Evolutionary conservation across 2,329 filamentous ascomycete genomes (phyloP), one percentile per base, ranked within the genome.

Genomic region (Venturiaceae sp.): DNA sequence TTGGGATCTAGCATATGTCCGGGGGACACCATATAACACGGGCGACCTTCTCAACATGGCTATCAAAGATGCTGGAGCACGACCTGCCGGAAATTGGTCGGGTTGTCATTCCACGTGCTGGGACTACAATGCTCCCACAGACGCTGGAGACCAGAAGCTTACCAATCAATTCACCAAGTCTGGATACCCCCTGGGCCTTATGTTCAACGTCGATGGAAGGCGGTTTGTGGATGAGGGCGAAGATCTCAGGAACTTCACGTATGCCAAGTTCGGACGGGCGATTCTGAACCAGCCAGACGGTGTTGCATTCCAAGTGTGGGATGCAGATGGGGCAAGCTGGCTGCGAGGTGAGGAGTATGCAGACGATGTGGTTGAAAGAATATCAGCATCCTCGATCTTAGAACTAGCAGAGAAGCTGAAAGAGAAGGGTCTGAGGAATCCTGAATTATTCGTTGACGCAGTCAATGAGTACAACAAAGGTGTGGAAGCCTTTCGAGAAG

Each of bases 121-220:
- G 84, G 84, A 88, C 64, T 82, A 82, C 1, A 79, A 85, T 64
- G 79, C 84, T 0, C 75, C 79, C 0, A 67, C 76, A 0, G 66
- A 82, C 61, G 71, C 72, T 0, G 84, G 84, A 3, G 80, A 86
- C 62, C 75, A 81, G 1, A 70, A 70, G n/a, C 69, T 81, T 2
- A 83, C 84, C 3, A 87, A 88, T 64, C 79, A 86, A 66, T 86
- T 80, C 65, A 88, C 84, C 6, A 88, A 88, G 65, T 85, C 81
- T 0, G 85, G 84, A 1, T 87, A 87, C 63, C 84, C 85, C 0
- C 72, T 87, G 0, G 85, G 84, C 0, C 63, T 87, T 13, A 87
- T 86, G 79, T 59, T 87, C 16, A 87, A 88, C 63, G 67, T 68
- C 0, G 64, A 78, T 0, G 85, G 84, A 0, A 65, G 77, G 44